These are phyloP conservation scores for Phlebiopsis gigantea DNA, from an alignment of 768 basidiomycete species.

Conservation along the genomic window DNA sequence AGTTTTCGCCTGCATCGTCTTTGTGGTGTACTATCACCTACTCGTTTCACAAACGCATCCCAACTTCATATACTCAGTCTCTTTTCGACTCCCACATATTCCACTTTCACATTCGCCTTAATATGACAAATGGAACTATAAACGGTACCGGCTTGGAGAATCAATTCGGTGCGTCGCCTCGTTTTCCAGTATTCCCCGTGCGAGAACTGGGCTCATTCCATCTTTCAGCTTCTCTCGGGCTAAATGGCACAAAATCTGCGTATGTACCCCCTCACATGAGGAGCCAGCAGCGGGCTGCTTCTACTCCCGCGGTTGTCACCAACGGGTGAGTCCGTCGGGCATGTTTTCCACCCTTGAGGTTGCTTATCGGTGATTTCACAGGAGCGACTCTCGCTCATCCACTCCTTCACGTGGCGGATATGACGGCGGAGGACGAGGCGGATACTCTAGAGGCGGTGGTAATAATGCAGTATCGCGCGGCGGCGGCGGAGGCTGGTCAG, in stretches of 20 bases:
- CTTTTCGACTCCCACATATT: constrained; percentile 20
- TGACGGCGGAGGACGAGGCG: constrained; percentile 35
- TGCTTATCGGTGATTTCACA: constrained; percentile 18
- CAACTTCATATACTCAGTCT: constrained; percentile 27
- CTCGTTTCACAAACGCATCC: constrained; percentile 25
- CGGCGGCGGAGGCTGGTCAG: constrained; percentile 36
- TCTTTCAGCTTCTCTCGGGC: constrained; percentile 63
- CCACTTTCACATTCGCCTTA: constrained; percentile 31
- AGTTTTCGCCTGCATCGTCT: constrained; percentile 25
- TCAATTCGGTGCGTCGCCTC: constrained; percentile 54
- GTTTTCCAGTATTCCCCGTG: neutral
- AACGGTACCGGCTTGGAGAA: constrained; percentile 71
- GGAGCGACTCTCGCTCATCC: constrained; percentile 66
- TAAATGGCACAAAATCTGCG: constrained; percentile 64
- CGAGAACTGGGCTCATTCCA: constrained; percentile 4
- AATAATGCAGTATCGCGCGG: constrained; percentile 30
- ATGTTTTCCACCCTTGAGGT: constrained; percentile 1
- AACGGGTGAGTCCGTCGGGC: constrained; percentile 47
- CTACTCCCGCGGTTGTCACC: constrained; percentile 34
- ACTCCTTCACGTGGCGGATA: constrained; percentile 50
- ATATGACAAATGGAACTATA: constrained; percentile 93
- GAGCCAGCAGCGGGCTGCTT: constrained; percentile 79
- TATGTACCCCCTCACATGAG: constrained; percentile 90
- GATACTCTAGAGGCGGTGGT: constrained; percentile 37
- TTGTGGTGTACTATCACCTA: constrained; percentile 31